phyloP scores from a whole-genome alignment of 1,284 basidiomycete species.

The Puccinia sorghi region DNA sequence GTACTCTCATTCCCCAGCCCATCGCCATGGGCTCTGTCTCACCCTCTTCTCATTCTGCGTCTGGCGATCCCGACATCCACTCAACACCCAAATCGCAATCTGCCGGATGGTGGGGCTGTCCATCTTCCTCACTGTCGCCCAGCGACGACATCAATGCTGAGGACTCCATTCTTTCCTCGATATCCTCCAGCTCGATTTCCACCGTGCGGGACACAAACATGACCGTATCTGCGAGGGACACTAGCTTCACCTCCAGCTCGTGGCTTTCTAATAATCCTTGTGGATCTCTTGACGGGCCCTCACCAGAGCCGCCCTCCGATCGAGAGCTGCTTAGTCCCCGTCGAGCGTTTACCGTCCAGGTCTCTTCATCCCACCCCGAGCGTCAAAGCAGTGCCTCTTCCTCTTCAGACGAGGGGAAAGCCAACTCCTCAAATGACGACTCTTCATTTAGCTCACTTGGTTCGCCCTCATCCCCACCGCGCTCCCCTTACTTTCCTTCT shows the following conservation, averaged over 20 bases:
- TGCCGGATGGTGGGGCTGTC: constrained; percentile 13
- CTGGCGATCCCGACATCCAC: background rate
- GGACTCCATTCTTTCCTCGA: constrained; percentile 14
- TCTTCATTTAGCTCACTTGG: constrained; percentile 31
- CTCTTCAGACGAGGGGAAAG: constrained; percentile 10
- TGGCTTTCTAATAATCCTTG: background rate
- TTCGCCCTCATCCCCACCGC: constrained; percentile 31
- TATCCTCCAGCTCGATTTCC: constrained; percentile 11
- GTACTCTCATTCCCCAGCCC: constrained; percentile 2
- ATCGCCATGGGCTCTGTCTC: constrained; percentile 5
- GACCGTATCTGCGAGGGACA: background rate
- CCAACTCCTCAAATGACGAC: constrained; percentile 24
- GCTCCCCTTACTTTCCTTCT: constrained; percentile 29
- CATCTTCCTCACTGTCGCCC: constrained; percentile 7
- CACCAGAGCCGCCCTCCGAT: background rate
- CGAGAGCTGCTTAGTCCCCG: background rate
- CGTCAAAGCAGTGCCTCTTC: constrained; percentile 10
- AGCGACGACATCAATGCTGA: background rate
- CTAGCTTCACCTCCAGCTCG: background rate
- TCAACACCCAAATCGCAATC: constrained; percentile 22
- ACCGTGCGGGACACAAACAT: background rate
- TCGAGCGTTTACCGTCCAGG: background rate
- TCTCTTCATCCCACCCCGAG: background rate
- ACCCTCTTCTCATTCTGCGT: background rate
- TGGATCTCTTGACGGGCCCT: background rate